Evolutionary conservation across 2,329 filamentous ascomycete species (phyloP).

Genomic region (Myriangium duriaei): DNA sequence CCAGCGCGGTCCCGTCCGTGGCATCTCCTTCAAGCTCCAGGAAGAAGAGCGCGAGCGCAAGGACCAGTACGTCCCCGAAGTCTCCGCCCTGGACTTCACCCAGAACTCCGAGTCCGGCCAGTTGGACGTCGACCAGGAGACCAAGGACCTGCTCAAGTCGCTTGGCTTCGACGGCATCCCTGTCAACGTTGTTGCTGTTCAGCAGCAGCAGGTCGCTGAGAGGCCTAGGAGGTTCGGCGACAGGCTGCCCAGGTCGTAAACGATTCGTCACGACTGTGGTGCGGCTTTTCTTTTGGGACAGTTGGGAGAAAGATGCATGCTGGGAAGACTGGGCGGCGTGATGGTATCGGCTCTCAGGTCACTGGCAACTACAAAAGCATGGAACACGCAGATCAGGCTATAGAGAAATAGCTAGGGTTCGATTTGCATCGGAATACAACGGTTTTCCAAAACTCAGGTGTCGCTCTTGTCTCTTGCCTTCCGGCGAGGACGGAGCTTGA

Average conservation of each 20-base stretch:
- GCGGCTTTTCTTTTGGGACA: too few species aligned
- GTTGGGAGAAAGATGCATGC: too few species aligned
- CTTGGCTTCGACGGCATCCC: slow-evolving; percentile 96
- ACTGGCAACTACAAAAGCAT: not conserved
- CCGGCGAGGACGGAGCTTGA: slow-evolving; percentile 6
- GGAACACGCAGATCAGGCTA: too few species aligned
- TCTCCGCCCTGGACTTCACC: slow-evolving; percentile 96
- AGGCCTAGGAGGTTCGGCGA: slow-evolving; percentile 67
- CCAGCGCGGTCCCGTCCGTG: slow-evolving; percentile 95
- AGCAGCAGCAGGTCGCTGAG: slow-evolving; percentile 77
- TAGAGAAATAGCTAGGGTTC: not conserved
- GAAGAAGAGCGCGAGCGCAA: slow-evolving; percentile 99
- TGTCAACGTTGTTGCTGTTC: slow-evolving; percentile 86
- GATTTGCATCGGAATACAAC: slow-evolving; percentile 9
- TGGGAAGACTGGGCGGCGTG: slow-evolving; percentile 7
- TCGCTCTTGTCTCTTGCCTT: slow-evolving; percentile 7
- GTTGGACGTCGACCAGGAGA: slow-evolving; percentile 92
- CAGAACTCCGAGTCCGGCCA: slow-evolving; percentile 87
- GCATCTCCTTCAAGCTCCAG: slow-evolving; percentile 99
- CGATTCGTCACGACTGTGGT: not conserved
- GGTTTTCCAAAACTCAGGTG: slow-evolving; percentile 7
- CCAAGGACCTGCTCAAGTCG: slow-evolving; percentile 98
- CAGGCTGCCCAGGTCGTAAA: slow-evolving; percentile 32
- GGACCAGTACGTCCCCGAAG: slow-evolving; percentile 99
- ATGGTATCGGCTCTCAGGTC: slow-evolving; percentile 9